These are phyloP conservation scores for Mrakia gelida DNA, from an alignment of 768 basidiomycete genomes.

Conservation along the genomic window DNA sequence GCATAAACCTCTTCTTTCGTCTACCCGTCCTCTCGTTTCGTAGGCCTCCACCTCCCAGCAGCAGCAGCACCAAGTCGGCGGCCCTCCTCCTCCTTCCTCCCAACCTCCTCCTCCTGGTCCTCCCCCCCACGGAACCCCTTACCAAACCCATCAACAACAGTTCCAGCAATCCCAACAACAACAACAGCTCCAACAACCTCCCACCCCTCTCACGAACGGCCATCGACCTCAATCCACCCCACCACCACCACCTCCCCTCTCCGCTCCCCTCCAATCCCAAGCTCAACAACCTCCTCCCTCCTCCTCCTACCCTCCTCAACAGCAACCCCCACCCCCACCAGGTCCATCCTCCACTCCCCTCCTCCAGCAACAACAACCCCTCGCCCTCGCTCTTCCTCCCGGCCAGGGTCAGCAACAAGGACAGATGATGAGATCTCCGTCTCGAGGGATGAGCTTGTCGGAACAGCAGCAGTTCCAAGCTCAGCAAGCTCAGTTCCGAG, in stretches of 20 bases:
- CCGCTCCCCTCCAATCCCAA: not conserved
- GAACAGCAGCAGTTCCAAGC: constrained; percentile 5
- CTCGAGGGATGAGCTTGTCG: not conserved
- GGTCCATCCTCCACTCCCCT: not conserved
- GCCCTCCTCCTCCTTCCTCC: not conserved
- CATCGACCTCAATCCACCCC: not conserved
- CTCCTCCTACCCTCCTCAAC: not conserved
- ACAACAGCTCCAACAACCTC: not conserved
- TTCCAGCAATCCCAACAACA: not conserved
- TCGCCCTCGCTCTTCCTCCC: not conserved
- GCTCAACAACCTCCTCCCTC: too few species aligned
- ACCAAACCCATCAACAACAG: not conserved
- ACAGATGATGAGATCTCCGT: not conserved
- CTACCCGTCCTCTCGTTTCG: not conserved
- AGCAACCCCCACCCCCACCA: too few species aligned
- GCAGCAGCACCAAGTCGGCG: not conserved
- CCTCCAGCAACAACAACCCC: not conserved
- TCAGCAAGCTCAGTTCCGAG: constrained; percentile 3
- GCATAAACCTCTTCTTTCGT: not conserved
- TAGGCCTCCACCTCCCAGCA: not conserved
- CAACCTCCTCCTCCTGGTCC: not conserved
- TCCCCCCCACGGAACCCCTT: not conserved
- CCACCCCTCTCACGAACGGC: not conserved
- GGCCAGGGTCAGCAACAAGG: too few species aligned
- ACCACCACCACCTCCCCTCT: not conserved